phyloP scores from a whole-genome alignment of 2,329 filamentous ascomycete genomes.

The Sclerotinia subarctica region DNA sequence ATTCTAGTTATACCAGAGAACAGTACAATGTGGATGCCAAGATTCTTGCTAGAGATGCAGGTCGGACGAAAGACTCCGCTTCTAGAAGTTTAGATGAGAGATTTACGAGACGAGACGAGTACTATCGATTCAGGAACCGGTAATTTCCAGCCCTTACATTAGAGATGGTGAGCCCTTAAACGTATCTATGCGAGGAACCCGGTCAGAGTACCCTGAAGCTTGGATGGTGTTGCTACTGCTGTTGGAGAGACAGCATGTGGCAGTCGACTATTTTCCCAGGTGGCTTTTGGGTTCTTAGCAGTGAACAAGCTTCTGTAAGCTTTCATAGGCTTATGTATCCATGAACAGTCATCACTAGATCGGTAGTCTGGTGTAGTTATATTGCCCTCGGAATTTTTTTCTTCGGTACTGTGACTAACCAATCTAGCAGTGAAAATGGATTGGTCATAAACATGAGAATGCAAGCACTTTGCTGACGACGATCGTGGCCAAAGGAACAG shows the following conservation, averaged over 20 bases:
- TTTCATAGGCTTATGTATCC: constrained; percentile 20
- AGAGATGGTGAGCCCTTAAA: not conserved
- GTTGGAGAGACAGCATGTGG: constrained; percentile 13
- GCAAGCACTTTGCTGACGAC: constrained; percentile 6
- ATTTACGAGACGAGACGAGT: not conserved
- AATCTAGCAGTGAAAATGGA: not conserved
- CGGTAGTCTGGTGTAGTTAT: not conserved
- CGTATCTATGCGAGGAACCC: not conserved
- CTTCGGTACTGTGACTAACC: not conserved
- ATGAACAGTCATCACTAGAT: constrained; percentile 23
- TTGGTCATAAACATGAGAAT: not conserved
- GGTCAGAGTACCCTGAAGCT: not conserved
- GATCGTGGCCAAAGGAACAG: not conserved
- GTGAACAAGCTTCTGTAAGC: not conserved
- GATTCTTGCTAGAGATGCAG: not conserved
- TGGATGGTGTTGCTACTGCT: constrained; percentile 1
- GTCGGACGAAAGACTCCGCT: not conserved
- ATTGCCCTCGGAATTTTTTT: not conserved
- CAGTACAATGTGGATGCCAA: not conserved
- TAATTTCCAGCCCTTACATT: not conserved
- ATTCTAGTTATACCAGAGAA: not conserved
- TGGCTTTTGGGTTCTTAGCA: constrained; percentile 11
- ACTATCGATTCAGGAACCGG: not conserved
- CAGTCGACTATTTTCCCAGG: constrained; percentile 23
- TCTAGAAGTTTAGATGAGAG: constrained; percentile 2